Conservation (phyloP, 768 basidiomycete genomes). For the Boletus pseudopeckii region DNA sequence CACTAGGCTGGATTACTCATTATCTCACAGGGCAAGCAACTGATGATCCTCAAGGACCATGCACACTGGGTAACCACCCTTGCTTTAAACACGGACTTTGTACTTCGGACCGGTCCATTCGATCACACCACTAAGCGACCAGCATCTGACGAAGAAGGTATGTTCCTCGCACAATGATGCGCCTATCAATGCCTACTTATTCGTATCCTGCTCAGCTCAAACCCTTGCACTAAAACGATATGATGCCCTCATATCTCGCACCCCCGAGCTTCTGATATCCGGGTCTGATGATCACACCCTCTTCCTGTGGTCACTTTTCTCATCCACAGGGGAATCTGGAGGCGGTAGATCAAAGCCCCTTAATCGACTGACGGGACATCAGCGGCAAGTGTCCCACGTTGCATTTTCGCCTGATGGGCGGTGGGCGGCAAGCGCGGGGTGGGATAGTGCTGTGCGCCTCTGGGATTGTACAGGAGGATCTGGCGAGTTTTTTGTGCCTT, state of each 20-base stretch:
- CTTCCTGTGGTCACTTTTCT: slow-evolving; percentile 90
- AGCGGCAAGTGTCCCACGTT: slow-evolving; percentile 90
- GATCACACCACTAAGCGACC: slow-evolving; percentile 84
- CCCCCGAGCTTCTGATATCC: slow-evolving; percentile 84
- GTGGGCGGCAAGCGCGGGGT: slow-evolving; percentile 87
- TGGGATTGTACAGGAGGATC: slow-evolving; percentile 71
- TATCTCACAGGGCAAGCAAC: slow-evolving; percentile 64
- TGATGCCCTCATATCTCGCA: slow-evolving; percentile 55
- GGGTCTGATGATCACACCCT: slow-evolving; percentile 98
- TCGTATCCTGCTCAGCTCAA: slow-evolving; percentile 52
- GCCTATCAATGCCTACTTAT: background rate
- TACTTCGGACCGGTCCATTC: slow-evolving; percentile 91
- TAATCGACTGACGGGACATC: slow-evolving; percentile 88
- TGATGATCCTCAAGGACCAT: slow-evolving; percentile 88
- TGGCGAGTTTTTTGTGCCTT: slow-evolving; percentile 31
- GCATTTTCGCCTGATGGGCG: slow-evolving; percentile 93
- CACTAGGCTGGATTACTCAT: slow-evolving; percentile 1
- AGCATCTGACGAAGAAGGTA: slow-evolving; percentile 79
- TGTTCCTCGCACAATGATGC: slow-evolving; percentile 6
- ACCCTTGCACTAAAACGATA: slow-evolving; percentile 75
- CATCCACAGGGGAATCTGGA: slow-evolving; percentile 33
- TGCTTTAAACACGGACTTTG: slow-evolving; percentile 91
- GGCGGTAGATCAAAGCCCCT: slow-evolving; percentile 62
- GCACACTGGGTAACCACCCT: slow-evolving; percentile 99
- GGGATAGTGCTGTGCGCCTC: slow-evolving; percentile 85